Percentiles rank a stretch among this genome's conserved stretches.
Evolutionary conservation across 805 yeast genomes (phyloP).

Genomic region (Starmerella tilneyi): DNA sequence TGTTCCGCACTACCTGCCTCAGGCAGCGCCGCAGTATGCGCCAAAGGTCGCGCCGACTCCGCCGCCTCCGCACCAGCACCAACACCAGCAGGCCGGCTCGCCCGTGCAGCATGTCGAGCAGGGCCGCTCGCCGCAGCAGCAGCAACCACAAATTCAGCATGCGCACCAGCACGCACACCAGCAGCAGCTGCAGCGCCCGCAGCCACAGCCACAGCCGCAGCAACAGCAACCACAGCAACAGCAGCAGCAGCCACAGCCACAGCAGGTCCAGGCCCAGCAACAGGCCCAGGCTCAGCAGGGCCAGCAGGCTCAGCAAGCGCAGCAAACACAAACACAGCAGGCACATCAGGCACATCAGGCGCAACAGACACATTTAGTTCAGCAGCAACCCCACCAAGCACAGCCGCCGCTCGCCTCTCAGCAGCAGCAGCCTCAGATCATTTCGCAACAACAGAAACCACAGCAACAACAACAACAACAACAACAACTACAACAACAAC

Average conservation of each 20-base stretch:
- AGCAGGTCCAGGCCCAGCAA: constrained; percentile 10
- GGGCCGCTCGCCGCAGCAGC: constrained; percentile 5
- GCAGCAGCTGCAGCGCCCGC: not conserved
- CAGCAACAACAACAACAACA: constrained; percentile 1
- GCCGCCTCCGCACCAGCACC: not conserved
- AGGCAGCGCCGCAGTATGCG: not conserved
- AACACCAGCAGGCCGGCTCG: not conserved
- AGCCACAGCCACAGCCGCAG: constrained; percentile 19
- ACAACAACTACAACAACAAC: constrained; percentile 1
- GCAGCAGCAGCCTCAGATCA: not conserved
- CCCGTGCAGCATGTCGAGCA: not conserved
- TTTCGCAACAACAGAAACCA: not conserved
- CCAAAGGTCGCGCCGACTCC: not conserved
- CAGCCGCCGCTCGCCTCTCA: not conserved
- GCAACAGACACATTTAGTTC: constrained; percentile 3
- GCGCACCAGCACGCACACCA: constrained; percentile 10
- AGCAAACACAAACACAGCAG: constrained; percentile 11
- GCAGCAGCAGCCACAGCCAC: constrained; percentile 6
- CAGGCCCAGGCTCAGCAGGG: constrained; percentile 9
- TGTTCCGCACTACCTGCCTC: constrained; percentile 5
- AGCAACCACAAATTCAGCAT: constrained; percentile 5
- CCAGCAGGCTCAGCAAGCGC: constrained; percentile 5
- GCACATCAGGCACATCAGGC: constrained; percentile 8
- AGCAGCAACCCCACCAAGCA: not conserved
- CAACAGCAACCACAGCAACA: constrained; percentile 13